Base-by-base conservation (phyloP, 2,329 filamentous ascomycete species). In the Grosmannia serpens region DNA sequence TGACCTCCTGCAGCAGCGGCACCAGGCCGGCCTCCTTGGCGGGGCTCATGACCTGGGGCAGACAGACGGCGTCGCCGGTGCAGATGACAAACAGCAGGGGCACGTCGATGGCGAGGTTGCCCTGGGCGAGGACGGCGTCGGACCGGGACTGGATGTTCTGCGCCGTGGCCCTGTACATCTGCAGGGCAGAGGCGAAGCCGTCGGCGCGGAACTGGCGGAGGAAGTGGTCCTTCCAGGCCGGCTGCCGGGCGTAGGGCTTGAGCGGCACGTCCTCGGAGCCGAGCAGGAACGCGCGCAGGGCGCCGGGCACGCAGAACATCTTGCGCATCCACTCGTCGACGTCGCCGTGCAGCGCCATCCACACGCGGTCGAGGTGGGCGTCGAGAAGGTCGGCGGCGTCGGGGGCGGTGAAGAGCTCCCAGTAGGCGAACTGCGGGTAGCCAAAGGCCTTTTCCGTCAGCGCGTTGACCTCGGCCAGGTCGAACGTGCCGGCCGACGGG, bases 361-460 rank as follows among this genome's bases (percentile, higher is more conserved):
- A 77, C 6, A 71, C 56, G 20, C 69, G 70, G 31, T 75, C 74
- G 0, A 73, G 60, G 57, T 76, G 70, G 31, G 63, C 59, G 8
- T 68, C 65, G 33, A 79, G 64, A n/a, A 78, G 49, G 1, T 64
- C 63, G 1, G 69, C 62, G 1, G 70, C 73, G 44, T 77, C 74
- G 0, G 69, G 64, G 1, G 71, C 67, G 1, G 67, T 68, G 63
- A 78, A 74, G 33, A 79, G 70, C 55, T 75, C 64, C 75, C 75
- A 79, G 67, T 80, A 80, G 33, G 69, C 66, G 49, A 68, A 71
- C 1, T 67, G 33, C 3, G 70, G 66, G 51, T 70, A 69, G 13
- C 77, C 77, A 27, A 73, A 69, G 0, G 54, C 44, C 58, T 70
- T 60, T 46, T 70, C 63, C 1, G 68, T 70, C 11, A 64, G 10